Conservation (phyloP, 768 basidiomycete species). For the Gautieria morchelliformis region DNA sequence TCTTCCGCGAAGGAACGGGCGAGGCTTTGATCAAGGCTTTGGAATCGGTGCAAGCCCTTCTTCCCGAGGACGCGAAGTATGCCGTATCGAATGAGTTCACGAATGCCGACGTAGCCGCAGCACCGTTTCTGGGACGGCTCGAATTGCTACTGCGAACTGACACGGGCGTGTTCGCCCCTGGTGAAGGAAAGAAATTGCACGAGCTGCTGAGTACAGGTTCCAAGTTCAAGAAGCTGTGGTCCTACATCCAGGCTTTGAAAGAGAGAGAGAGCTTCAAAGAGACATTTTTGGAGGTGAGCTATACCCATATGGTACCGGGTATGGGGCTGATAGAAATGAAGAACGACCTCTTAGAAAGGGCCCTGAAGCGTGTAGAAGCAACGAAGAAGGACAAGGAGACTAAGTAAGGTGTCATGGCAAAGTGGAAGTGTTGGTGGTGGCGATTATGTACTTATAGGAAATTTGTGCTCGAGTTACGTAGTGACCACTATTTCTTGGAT, state of each 20-base stretch:
- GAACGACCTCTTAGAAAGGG: neutral
- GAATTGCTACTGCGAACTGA: slow-evolving; percentile 33
- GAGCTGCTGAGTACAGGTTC: slow-evolving; percentile 31
- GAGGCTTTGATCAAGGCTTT: slow-evolving; percentile 34
- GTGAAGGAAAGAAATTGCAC: slow-evolving; percentile 36
- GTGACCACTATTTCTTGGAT: neutral
- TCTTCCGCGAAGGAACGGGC: slow-evolving; percentile 28
- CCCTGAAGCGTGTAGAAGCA: neutral
- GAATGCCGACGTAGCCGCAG: slow-evolving; percentile 58
- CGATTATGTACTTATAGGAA: too few species aligned
- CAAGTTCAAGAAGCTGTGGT: slow-evolving; percentile 40
- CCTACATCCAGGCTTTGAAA: slow-evolving; percentile 39
- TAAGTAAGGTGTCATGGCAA: too few species aligned
- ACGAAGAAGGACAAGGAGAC: neutral
- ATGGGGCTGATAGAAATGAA: neutral
- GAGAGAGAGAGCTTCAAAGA: slow-evolving; percentile 44
- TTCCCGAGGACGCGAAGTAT: slow-evolving; percentile 36
- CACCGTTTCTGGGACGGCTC: slow-evolving; percentile 48
- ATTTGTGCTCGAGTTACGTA: too few species aligned
- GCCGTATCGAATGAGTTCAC: slow-evolving; percentile 37
- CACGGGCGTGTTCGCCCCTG: slow-evolving; percentile 39
- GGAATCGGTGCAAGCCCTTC: too few species aligned
- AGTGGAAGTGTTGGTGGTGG: too few species aligned
- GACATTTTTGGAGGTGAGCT: slow-evolving; percentile 44
- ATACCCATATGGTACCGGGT: neutral